These are phyloP conservation scores for Ustilago trichophora DNA, from an alignment of 1,284 basidiomycete genomes.

Conservation along the genomic window DNA sequence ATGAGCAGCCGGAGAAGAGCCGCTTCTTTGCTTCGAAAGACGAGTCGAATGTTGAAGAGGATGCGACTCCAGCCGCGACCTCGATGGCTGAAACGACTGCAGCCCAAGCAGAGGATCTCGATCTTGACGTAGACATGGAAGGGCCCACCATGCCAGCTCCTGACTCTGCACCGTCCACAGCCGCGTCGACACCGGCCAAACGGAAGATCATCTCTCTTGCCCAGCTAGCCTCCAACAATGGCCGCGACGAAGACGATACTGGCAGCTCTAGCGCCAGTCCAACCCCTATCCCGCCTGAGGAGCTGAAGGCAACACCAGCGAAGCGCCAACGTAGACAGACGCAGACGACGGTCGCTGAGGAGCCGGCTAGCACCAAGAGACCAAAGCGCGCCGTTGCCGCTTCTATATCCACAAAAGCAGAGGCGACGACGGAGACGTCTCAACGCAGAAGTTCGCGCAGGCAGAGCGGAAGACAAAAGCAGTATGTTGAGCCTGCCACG, in stretches of 20 bases:
- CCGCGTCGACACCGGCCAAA: conserved; percentile 21
- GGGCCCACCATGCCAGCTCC: background rate
- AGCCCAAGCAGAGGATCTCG: conserved; percentile 5
- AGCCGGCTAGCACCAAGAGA: background rate
- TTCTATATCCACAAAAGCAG: background rate
- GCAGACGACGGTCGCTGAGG: background rate
- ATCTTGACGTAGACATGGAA: conserved; percentile 7
- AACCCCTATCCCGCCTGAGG: background rate
- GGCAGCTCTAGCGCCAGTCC: conserved; percentile 7
- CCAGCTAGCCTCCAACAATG: conserved; percentile 27
- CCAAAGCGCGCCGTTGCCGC: conserved; percentile 1
- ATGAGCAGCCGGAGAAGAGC: conserved; percentile 19
- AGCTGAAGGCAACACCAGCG: background rate
- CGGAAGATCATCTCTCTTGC: conserved; percentile 44
- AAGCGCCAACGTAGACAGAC: conserved; percentile 8
- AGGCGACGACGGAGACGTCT: background rate
- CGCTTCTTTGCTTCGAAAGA: conserved; percentile 21
- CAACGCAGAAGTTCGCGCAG: conserved; percentile 9
- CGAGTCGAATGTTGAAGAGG: no score
- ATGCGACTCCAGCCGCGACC: no score
- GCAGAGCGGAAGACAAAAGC: background rate
- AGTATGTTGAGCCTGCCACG: conserved; percentile 10
- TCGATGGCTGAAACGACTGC: background rate
- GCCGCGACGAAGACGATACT: conserved; percentile 2
- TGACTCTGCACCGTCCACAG: background rate